Conservation (phyloP, 2,329 filamentous ascomycete genomes). For the Diaporthe nobilis region DNA sequence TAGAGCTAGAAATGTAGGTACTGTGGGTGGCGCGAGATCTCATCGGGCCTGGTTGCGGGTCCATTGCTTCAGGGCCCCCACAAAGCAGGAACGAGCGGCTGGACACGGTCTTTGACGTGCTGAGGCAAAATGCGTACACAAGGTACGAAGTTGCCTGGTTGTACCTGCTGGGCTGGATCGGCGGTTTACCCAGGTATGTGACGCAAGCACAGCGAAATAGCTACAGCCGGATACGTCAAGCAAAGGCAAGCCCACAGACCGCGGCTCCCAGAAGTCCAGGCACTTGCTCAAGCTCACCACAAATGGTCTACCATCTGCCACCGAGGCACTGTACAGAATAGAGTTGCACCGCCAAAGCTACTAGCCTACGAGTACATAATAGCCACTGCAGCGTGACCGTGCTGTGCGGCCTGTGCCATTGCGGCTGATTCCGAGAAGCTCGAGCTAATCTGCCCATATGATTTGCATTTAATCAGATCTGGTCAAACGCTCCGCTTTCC, state of each 20-base stretch:
- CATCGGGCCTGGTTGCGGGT: not conserved
- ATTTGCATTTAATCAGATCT: constrained; percentile 23
- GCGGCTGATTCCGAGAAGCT: constrained; percentile 14
- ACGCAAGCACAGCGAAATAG: not conserved
- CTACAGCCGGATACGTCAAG: not conserved
- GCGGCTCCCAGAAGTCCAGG: not conserved
- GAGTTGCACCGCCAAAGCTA: not conserved
- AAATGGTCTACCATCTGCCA: not conserved
- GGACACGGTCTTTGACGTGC: constrained; percentile 8
- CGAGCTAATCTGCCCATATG: constrained; percentile 19
- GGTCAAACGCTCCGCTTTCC: not conserved
- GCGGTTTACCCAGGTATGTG: not conserved
- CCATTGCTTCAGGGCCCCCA: not conserved
- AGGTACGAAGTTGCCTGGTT: not conserved
- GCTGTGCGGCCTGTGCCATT: constrained; percentile 4
- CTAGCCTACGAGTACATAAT: not conserved
- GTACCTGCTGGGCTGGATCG: not conserved
- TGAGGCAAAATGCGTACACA: not conserved
- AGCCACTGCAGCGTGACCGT: not conserved
- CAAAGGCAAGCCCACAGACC: not conserved
- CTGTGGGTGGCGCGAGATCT: constrained; percentile 5
- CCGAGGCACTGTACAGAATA: too few relatives aligned
- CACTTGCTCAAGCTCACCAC: not conserved
- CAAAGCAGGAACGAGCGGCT: constrained; percentile 29
- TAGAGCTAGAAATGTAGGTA: not conserved